phyloP scores from a whole-genome alignment of 768 basidiomycete species.

The Artomyces pyxidatus region DNA sequence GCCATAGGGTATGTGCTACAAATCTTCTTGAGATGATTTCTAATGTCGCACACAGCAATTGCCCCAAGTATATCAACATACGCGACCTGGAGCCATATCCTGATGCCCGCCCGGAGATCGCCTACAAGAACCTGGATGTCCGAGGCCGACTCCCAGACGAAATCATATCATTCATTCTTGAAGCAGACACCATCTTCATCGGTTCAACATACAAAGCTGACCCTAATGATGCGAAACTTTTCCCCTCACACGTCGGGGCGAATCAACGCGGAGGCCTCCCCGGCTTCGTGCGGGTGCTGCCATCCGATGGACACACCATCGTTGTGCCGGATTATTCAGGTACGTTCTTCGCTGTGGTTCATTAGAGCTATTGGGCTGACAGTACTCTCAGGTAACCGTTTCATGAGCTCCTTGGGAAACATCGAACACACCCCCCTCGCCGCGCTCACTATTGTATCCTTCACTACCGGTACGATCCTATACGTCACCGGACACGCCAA shows the following conservation, averaged over 20 bases:
- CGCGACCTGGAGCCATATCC: slow-evolving; percentile 41
- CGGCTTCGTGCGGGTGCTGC: slow-evolving; percentile 52
- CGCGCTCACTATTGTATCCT: slow-evolving; percentile 48
- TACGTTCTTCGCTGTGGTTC: slow-evolving; percentile 8
- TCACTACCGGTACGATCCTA: slow-evolving; percentile 44
- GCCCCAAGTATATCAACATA: slow-evolving; percentile 61
- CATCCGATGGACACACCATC: slow-evolving; percentile 45
- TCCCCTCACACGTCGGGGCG: slow-evolving; percentile 53
- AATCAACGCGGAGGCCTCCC: slow-evolving; percentile 59
- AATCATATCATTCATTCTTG: slow-evolving; percentile 38
- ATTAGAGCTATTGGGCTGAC: not conserved
- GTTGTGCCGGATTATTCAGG: slow-evolving; percentile 57
- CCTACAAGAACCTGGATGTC: slow-evolving; percentile 28
- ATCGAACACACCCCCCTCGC: slow-evolving; percentile 47
- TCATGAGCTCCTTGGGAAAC: slow-evolving; percentile 59
- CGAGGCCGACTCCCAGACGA: slow-evolving; percentile 41
- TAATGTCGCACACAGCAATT: slow-evolving; percentile 36
- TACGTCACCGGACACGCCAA: slow-evolving; percentile 54
- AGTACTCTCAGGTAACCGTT: slow-evolving; percentile 41
- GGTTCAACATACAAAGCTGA: slow-evolving; percentile 42
- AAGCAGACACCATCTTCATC: slow-evolving; percentile 46
- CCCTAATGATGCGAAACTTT: slow-evolving; percentile 28
- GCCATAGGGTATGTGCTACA: slow-evolving; percentile 42
- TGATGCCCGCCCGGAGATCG: slow-evolving; percentile 31
- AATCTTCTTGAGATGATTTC: not conserved